A percentile compares a stretch with the other conserved stretches of the same genome.
phyloP scores from a whole-genome alignment of 129 eudicot species.

The Helianthus annuus region DNA sequence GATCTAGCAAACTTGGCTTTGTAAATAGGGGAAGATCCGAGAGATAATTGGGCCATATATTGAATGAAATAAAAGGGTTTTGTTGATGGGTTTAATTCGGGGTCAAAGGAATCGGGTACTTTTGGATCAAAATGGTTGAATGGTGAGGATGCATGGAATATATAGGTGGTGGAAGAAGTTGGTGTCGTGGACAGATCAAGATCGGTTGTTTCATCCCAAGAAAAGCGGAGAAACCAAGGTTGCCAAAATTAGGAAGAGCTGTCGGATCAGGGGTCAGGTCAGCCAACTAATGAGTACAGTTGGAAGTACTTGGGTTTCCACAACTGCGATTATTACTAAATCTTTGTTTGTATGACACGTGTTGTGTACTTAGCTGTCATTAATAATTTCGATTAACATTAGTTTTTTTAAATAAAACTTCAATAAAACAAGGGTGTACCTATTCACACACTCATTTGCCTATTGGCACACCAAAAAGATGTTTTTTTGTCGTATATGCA shows the following conservation, averaged over 20 bases:
- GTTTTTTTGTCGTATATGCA: too few relatives aligned
- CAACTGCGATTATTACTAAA: not conserved
- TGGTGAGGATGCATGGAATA: not conserved
- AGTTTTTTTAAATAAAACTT: too few relatives aligned
- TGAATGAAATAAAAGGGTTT: conserved; percentile 15
- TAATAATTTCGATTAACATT: too few relatives aligned
- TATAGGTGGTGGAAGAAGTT: not conserved
- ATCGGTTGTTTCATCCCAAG: conserved; percentile 65
- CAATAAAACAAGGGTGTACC: too few relatives aligned
- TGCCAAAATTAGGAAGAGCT: conserved; percentile 28
- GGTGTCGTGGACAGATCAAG: conserved; percentile 47
- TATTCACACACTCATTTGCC: too few relatives aligned
- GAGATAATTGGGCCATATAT: conserved; percentile 62
- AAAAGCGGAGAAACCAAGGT: conserved; percentile 82
- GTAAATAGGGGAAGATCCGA: conserved; percentile 42
- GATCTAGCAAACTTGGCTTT: conserved; percentile 32
- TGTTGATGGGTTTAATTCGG: conserved; percentile 13
- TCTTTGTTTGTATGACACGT: not conserved
- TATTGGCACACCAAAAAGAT: too few relatives aligned
- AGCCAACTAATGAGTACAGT: conserved; percentile 20
- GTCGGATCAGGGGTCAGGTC: not conserved
- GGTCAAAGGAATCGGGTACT: conserved; percentile 13
- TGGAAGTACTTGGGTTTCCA: conserved; percentile 6
- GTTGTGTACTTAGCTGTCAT: not conserved
- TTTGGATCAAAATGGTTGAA: too few relatives aligned